phyloP scores from a whole-genome alignment of 2,329 filamentous ascomycete species.

The Ophiostoma tasmaniense region DNA sequence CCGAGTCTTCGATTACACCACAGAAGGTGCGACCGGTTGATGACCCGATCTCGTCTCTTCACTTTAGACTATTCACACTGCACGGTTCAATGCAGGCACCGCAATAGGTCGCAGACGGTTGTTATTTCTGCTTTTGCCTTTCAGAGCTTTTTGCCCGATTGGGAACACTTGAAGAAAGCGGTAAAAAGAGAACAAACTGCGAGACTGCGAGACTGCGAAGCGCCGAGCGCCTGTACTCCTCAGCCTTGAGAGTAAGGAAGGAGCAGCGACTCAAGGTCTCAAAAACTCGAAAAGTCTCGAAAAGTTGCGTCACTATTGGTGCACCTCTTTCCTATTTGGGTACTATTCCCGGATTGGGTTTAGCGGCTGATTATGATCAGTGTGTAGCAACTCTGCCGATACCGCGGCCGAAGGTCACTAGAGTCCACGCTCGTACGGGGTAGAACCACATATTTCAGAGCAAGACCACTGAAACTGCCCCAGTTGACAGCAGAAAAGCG shows the following conservation, averaged over 20 bases:
- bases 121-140: neutral
- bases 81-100: neutral
- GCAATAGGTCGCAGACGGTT: neutral
- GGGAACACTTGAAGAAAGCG: conserved; percentile 17
- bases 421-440: neutral
- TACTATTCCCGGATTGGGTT: conserved; percentile 18
- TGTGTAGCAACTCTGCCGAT: conserved; percentile 13
- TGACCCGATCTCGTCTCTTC: neutral
- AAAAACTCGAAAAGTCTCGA: neutral
- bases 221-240: neutral
- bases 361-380: neutral
- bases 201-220: neutral
- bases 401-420: conserved; percentile 7
- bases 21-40: neutral
- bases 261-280: neutral
- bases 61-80: neutral
- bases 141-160: conserved; percentile 11
- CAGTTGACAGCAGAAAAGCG: neutral
- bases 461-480: neutral
- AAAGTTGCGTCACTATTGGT: neutral
- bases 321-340: conserved; percentile 20
- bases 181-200: conserved; percentile 1
- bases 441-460: neutral
- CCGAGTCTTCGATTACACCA: neutral
- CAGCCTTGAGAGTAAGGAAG: neutral